These are phyloP conservation scores for Albophoma yamanashiensis DNA, from an alignment of 2,329 filamentous ascomycete genomes.

Conservation along the genomic window DNA sequence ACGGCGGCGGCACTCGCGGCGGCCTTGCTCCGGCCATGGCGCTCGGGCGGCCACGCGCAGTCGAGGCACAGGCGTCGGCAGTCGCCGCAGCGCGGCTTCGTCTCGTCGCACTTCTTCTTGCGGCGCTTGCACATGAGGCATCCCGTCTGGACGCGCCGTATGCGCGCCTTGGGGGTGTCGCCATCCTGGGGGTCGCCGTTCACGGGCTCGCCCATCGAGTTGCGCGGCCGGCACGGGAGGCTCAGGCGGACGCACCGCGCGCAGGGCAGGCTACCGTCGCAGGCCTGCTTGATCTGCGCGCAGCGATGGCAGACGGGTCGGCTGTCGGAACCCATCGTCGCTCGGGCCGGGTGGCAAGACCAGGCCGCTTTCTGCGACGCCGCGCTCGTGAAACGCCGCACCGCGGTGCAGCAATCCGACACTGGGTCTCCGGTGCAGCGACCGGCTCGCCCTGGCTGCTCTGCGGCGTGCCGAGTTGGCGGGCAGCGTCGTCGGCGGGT, in stretches of 20 bases:
- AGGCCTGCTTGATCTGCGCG: conserved; percentile 25
- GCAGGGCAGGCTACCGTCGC: conserved; percentile 21
- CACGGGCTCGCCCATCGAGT: conserved; percentile 5
- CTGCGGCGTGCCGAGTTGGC: not conserved
- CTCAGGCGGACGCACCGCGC: conserved; percentile 20
- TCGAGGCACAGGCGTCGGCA: conserved; percentile 24
- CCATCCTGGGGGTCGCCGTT: conserved; percentile 2
- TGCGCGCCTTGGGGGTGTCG: conserved; percentile 20
- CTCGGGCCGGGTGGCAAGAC: not conserved
- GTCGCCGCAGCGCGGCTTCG: conserved; percentile 28
- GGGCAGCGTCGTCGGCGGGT: not conserved
- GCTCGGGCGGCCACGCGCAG: conserved; percentile 18
- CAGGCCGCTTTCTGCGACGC: not conserved
- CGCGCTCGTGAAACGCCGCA: too few species aligned
- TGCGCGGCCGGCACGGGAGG: conserved; percentile 18
- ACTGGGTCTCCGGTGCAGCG: not conserved
- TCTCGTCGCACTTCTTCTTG: conserved; percentile 38
- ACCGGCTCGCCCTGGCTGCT: not conserved
- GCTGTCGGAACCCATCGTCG: conserved; percentile 16
- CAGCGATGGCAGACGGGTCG: conserved; percentile 22
- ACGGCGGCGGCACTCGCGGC: conserved; percentile 4
- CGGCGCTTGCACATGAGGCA: conserved; percentile 33
- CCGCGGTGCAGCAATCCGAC: not conserved
- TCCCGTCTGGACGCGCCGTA: conserved; percentile 24
- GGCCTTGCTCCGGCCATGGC: conserved; percentile 8